Evolutionary conservation across 2,329 filamentous ascomycete species (phyloP), one percentile per base, ranked within the genome.

Genomic region (Didymella lethalis): DNA sequence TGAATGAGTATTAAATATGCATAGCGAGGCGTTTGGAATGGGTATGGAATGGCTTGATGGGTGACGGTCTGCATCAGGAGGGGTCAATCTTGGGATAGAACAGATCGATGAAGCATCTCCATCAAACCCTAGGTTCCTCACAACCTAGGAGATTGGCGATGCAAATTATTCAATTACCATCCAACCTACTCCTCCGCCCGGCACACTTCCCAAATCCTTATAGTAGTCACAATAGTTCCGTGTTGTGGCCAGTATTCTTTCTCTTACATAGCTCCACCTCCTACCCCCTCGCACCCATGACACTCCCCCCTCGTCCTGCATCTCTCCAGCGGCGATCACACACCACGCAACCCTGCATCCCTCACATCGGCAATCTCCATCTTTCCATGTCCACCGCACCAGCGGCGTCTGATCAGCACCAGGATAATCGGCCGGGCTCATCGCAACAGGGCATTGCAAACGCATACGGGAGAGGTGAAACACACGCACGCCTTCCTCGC

Each of bases 341-440:
- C 36, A 40, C 18, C 23, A 18, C 18, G 18, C 18, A 40, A 40
- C 36, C 16, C 20, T 23, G 23, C 23, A 23, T 23, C 23, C 3
- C 3, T 23, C 48, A 25, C 56, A 59, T 65, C 61, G 62, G 64
- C 58, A 63, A 58, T 34, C 47, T 53, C 23, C 23, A 23, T 23
- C 23, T 18, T 18, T 18, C 18, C 18, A 18, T 18, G 18, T 18
- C 18, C 18, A 18, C 18, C 18, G 18, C 18, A 18, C 18, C 18
- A 18, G 18, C 18, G 18, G 18, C 18, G 18, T 23, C 23, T 20
- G 54, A 57, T 57, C 48, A 46, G n/a, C 53, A 31, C 53, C 46
- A 40, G 53, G 53, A 46, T 56, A 2, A 18, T 18, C 18, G 18
- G 18, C 18, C 18, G 18, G 18, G 18, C 18, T 18, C 18, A 18